phyloP scores from a whole-genome alignment of 2,329 filamentous ascomycete species.

The Dactylella cylindrospora region DNA sequence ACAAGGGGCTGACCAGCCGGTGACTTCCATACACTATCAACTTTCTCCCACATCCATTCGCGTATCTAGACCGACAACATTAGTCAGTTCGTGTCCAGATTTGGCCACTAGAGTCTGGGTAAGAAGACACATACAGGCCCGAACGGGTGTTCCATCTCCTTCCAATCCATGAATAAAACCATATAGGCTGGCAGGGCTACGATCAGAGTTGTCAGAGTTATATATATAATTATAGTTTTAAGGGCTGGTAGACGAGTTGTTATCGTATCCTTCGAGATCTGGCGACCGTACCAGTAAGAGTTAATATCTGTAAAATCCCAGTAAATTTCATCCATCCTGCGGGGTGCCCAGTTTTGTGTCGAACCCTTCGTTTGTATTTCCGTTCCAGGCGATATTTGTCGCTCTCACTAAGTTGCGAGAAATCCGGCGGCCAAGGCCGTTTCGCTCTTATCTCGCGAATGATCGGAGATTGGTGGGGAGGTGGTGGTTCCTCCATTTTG shows the following conservation, averaged over 20 bases:
- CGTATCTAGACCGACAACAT: conserved; percentile 7
- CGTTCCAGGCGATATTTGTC: conserved; percentile 34
- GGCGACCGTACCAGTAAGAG: conserved; percentile 20
- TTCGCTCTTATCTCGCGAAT: conserved; percentile 27
- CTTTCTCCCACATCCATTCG: conserved; percentile 33
- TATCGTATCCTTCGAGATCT: background rate
- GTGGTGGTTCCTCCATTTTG: background rate
- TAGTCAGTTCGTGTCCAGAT: background rate
- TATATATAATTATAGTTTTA: too few species aligned
- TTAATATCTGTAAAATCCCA: conserved; percentile 30
- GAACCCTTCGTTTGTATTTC: conserved; percentile 32
- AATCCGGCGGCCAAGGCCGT: conserved; percentile 35
- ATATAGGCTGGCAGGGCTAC: conserved; percentile 33
- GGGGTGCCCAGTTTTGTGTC: conserved; percentile 7
- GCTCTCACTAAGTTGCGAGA: conserved; percentile 29
- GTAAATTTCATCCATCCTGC: conserved; percentile 40
- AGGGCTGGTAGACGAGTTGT: background rate
- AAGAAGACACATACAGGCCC: conserved; percentile 14
- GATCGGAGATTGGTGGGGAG: conserved; percentile 13
- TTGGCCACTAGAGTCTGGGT: background rate
- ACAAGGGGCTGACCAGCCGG: background rate
- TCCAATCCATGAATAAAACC: conserved; percentile 38
- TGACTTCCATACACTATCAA: conserved; percentile 5
- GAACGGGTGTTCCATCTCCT: conserved; percentile 36
- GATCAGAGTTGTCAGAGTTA: too few species aligned